These are phyloP conservation scores for Aspergillus indologenus DNA, from an alignment of 495 filamentous ascomycete species.

Conservation along the genomic window DNA sequence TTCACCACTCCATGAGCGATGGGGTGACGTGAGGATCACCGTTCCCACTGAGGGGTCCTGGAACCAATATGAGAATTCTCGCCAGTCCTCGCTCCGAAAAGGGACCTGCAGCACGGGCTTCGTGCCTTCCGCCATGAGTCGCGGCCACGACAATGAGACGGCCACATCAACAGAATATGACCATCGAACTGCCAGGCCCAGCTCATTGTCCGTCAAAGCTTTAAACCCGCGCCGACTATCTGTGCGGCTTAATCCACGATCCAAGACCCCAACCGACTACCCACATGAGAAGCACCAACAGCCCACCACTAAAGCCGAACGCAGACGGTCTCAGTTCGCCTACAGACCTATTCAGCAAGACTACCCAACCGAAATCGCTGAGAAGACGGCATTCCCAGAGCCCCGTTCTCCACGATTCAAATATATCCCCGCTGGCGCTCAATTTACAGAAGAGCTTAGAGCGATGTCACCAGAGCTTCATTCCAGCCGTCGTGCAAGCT, in stretches of 20 bases:
- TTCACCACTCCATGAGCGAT: constrained; percentile 37
- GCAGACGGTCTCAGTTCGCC: constrained; percentile 27
- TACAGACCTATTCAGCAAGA: constrained; percentile 37
- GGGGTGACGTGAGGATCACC: constrained; percentile 39
- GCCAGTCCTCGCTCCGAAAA: constrained; percentile 8
- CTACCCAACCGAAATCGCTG: constrained; percentile 32
- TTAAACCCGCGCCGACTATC: constrained; percentile 34
- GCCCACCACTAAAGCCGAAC: constrained; percentile 3
- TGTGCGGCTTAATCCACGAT: constrained; percentile 29
- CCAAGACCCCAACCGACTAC: constrained; percentile 14
- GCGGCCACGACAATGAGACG: constrained; percentile 14
- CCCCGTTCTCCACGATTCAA: constrained; percentile 26
- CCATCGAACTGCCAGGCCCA: constrained; percentile 17
- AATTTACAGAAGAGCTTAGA: constrained; percentile 9
- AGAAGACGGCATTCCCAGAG: constrained; percentile 15
- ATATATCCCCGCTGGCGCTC: constrained; percentile 34
- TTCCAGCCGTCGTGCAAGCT: background rate
- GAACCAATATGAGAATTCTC: constrained; percentile 38
- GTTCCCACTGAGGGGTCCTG: constrained; percentile 42
- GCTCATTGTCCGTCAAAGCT: constrained; percentile 26
- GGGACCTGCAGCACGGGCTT: constrained; percentile 25
- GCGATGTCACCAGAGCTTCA: background rate
- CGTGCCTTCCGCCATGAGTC: constrained; percentile 15
- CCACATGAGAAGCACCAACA: constrained; percentile 13
- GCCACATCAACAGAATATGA: constrained; percentile 6